Evolutionary conservation across 306 rosid species (phyloP).

Genomic region (Carpinus fangiana): DNA sequence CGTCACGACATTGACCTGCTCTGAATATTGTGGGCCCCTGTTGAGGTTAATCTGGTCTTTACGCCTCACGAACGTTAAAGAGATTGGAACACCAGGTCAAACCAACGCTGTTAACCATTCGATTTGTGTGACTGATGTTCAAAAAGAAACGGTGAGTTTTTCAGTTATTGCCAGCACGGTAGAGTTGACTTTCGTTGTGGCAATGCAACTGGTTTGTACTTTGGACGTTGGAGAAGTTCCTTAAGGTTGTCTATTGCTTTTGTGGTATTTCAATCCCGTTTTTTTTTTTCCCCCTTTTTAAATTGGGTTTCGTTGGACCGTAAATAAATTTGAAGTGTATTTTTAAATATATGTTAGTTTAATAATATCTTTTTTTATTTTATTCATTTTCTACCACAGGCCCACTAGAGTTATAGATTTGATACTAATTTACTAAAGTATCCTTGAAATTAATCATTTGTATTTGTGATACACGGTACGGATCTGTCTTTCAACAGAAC

Average conservation of each 20-base stretch:
- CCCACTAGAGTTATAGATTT: not conserved
- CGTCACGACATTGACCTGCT: conserved; percentile 34
- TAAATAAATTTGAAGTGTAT: too few relatives aligned
- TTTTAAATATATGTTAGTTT: too few relatives aligned
- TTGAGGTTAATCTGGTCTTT: not conserved
- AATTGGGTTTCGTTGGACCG: too few relatives aligned
- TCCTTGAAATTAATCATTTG: too few relatives aligned
- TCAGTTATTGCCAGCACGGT: conserved; percentile 35
- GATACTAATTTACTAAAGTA: too few relatives aligned
- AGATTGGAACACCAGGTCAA: conserved; percentile 37
- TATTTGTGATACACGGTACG: too few relatives aligned
- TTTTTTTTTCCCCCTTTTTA: too few relatives aligned
- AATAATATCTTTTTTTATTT: too few relatives aligned
- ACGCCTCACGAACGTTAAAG: conserved; percentile 8
- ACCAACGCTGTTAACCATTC: conserved; percentile 31
- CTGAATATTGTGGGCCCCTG: not conserved
- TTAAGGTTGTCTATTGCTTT: not conserved
- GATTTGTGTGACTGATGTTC: conserved; percentile 23
- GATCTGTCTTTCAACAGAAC: too few relatives aligned
- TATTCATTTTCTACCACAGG: not conserved
- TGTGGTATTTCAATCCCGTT: not conserved
- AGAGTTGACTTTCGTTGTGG: conserved; percentile 34
- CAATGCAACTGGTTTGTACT: not conserved
- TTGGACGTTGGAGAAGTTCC: not conserved
- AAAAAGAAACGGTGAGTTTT: not conserved